Evolutionary conservation across 176 grass and related monocot species (phyloP).

Genomic region (Areca catechu): DNA sequence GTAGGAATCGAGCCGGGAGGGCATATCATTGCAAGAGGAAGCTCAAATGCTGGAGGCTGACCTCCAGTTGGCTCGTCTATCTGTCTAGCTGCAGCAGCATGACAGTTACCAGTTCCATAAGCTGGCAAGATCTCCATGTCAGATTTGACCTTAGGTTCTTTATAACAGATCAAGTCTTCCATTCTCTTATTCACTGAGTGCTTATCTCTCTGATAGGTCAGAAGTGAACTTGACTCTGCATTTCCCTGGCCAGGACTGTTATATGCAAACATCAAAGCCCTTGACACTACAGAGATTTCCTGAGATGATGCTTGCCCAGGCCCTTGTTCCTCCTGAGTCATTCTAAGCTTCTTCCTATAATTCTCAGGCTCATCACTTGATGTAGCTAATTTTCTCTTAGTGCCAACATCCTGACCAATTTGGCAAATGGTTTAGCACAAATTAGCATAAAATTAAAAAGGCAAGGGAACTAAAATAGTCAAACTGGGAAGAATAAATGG

Average conservation of each 20-base stretch:
- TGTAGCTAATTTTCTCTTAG: not conserved
- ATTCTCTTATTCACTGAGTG: constrained; percentile 13
- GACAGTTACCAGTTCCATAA: not conserved
- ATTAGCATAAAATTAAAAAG: too few relatives aligned
- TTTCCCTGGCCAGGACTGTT: too few relatives aligned
- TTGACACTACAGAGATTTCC: constrained; percentile 4
- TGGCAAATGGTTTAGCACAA: too few relatives aligned
- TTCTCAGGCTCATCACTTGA: not conserved
- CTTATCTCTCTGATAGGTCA: constrained; percentile 4
- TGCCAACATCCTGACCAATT: not conserved
- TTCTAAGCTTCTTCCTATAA: not conserved
- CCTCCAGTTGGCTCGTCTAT: constrained; percentile 4
- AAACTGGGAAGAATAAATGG: too few relatives aligned
- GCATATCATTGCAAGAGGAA: constrained; percentile 3
- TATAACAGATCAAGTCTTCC: constrained; percentile 16
- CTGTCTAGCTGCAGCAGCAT: constrained; percentile 3
- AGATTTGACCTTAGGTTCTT: constrained; percentile 44
- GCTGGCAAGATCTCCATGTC: not conserved
- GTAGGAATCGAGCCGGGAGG: not conserved
- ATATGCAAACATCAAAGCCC: not conserved
- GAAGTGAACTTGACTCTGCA: too few relatives aligned
- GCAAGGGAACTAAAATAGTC: too few relatives aligned
- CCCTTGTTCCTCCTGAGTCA: constrained; percentile 1
- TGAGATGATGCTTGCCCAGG: not conserved
- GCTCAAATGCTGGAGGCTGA: constrained; percentile 8